These are phyloP conservation scores for Hyphodiscus hymeniophilus DNA, from an alignment of 495 filamentous ascomycete genomes.

Conservation along the genomic window DNA sequence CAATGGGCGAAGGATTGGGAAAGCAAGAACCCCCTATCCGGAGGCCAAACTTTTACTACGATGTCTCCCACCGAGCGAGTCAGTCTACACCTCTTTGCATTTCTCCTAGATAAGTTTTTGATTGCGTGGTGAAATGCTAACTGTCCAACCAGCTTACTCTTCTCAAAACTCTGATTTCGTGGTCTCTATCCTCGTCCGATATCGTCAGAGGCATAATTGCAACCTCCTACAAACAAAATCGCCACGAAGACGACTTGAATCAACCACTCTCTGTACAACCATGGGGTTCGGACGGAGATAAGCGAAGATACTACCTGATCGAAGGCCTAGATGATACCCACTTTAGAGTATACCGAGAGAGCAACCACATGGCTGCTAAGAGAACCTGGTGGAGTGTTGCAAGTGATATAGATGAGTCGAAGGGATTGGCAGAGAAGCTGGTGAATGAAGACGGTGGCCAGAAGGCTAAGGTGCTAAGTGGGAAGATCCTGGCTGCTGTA, in stretches of 20 bases:
- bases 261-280: slow-evolving; percentile 88
- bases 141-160: slow-evolving; percentile 55
- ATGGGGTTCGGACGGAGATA: slow-evolving; percentile 87
- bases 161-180: slow-evolving; percentile 73
- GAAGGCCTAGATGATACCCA: slow-evolving; percentile 91
- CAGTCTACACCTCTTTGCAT: slow-evolving; percentile 27
- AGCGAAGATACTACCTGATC: slow-evolving; percentile 86
- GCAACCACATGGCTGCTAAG: slow-evolving; percentile 68
- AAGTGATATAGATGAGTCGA: slow-evolving; percentile 81
- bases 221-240: slow-evolving; percentile 80
- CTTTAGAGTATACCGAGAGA: slow-evolving; percentile 92
- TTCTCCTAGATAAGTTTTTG: not conserved
- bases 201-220: slow-evolving; percentile 70
- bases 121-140: slow-evolving; percentile 8
- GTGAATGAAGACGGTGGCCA: slow-evolving; percentile 65
- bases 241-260: slow-evolving; percentile 87
- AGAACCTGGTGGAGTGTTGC: slow-evolving; percentile 90
- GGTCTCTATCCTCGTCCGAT: slow-evolving; percentile 88
- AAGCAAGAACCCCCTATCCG: slow-evolving; percentile 73
- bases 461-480: slow-evolving; percentile 66
- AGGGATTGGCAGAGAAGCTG: slow-evolving; percentile 62
- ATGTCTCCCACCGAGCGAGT: slow-evolving; percentile 78
- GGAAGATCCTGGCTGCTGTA: slow-evolving; percentile 70
- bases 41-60: slow-evolving; percentile 65
- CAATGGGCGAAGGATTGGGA: slow-evolving; percentile 91